Percentiles rank a stretch among this genome's conserved stretches.
Evolutionary conservation across 2,329 filamentous ascomycete genomes (phyloP).

Genomic region (Metarhizium brunneum): DNA sequence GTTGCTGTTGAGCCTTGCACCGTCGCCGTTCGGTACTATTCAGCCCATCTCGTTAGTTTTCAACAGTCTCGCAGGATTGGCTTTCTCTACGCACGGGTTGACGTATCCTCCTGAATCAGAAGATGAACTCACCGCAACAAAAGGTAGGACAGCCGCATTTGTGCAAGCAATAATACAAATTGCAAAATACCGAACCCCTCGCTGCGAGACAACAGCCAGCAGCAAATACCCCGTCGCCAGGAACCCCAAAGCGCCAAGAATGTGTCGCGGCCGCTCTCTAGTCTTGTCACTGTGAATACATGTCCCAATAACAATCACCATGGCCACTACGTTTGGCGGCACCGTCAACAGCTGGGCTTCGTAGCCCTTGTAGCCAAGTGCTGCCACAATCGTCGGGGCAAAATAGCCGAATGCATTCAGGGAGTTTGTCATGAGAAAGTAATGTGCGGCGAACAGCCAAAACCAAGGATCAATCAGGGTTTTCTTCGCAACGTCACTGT

Average conservation of each 20-base stretch:
- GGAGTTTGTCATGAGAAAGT: constrained; percentile 24
- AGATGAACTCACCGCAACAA: constrained; percentile 20
- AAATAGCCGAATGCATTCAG: constrained; percentile 27
- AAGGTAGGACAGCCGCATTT: constrained; percentile 22
- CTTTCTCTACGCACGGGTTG: neutral
- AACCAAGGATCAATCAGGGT: constrained; percentile 24
- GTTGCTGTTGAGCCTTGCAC: constrained; percentile 23
- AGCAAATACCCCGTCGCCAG: constrained; percentile 20
- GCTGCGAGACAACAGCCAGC: constrained; percentile 19
- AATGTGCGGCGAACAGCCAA: constrained; percentile 22
- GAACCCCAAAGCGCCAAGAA: constrained; percentile 18
- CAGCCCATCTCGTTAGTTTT: constrained; percentile 1
- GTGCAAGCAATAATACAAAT: constrained; percentile 24
- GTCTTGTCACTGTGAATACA: constrained; percentile 22
- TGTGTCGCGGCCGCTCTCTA: constrained; percentile 21
- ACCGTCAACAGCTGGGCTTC: constrained; percentile 26
- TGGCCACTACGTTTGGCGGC: constrained; percentile 26
- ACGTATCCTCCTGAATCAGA: neutral
- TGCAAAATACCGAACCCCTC: constrained; percentile 21
- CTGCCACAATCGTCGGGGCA: constrained; percentile 24
- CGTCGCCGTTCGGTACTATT: constrained; percentile 22
- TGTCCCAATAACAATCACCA: constrained; percentile 22
- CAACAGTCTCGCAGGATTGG: neutral
- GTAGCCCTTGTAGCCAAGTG: constrained; percentile 23
- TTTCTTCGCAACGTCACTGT: constrained; percentile 19